These are phyloP conservation scores for Yamadazyma dushanensis DNA, from an alignment of 1,139 yeast species.

Conservation along the genomic window DNA sequence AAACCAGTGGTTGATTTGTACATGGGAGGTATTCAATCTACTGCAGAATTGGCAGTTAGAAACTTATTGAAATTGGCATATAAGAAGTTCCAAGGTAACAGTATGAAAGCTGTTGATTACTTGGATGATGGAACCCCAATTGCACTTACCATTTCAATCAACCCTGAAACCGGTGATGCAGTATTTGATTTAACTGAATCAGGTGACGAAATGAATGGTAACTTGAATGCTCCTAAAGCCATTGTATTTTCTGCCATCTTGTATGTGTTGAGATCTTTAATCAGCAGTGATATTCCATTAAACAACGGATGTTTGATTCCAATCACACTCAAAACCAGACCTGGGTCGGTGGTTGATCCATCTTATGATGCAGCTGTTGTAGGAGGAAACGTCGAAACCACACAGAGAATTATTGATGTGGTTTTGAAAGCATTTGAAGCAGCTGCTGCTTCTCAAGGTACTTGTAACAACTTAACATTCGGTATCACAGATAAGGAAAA, in stretches of 20 bases:
- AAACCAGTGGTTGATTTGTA: constrained; percentile 37
- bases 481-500: constrained; percentile 41
- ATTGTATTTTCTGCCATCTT: constrained; percentile 80
- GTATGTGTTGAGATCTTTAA: constrained; percentile 73
- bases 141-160: constrained; percentile 33
- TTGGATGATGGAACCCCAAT: constrained; percentile 49
- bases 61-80: constrained; percentile 37
- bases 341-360: constrained; percentile 69
- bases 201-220: constrained; percentile 47
- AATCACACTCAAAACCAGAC: constrained; percentile 62
- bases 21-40: constrained; percentile 44
- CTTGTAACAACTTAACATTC: constrained; percentile 51
- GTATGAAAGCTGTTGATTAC: constrained; percentile 37
- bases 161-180: constrained; percentile 36
- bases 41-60: constrained; percentile 45
- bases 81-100: constrained; percentile 35
- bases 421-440: constrained; percentile 36
- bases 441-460: constrained; percentile 59
- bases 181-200: constrained; percentile 42
- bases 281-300: constrained; percentile 76
- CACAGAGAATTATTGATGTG: constrained; percentile 37
- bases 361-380: constrained; percentile 61
- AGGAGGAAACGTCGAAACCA: constrained; percentile 47
- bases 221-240: constrained; percentile 55
- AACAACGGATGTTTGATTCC: constrained; percentile 85